Evolutionary conservation across 768 basidiomycete genomes (phyloP).

Genomic region (Lactarius vividus): DNA sequence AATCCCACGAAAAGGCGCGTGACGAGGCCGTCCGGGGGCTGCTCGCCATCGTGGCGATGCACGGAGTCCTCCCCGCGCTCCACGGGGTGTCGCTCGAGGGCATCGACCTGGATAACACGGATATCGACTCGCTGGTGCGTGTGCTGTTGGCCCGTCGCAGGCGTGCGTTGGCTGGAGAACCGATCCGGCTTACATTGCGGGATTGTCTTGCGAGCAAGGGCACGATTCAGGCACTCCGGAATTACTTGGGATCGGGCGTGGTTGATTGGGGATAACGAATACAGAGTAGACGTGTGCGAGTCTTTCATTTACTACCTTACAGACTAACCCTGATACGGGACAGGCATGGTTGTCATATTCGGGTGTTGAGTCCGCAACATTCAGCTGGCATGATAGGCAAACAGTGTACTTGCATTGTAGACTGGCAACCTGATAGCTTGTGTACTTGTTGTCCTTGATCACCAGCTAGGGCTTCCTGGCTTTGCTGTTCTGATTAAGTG

Average conservation of each 20-base stretch:
- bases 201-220: conserved; percentile 2
- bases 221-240: conserved; percentile 3
- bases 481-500: background rate
- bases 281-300: background rate
- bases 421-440: too few species aligned
- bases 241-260: conserved; percentile 2
- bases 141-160: conserved; percentile 8
- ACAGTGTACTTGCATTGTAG: background rate
- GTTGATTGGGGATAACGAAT: conserved; percentile 7
- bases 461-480: background rate
- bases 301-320: background rate
- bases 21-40: conserved; percentile 23
- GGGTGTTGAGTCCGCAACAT: too few species aligned
- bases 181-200: conserved; percentile 3
- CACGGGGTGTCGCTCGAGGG: background rate
- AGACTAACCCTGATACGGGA: background rate
- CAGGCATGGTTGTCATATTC: background rate
- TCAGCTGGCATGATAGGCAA: too few species aligned
- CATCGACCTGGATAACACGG: background rate
- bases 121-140: conserved; percentile 1
- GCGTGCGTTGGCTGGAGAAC: background rate
- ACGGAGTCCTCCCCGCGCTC: conserved; percentile 8
- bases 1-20: conserved; percentile 5
- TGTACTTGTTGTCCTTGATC: too few species aligned
- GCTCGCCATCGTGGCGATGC: conserved; percentile 8